Conservation (phyloP, 306 rosid species). For the Comarum palustre region DNA sequence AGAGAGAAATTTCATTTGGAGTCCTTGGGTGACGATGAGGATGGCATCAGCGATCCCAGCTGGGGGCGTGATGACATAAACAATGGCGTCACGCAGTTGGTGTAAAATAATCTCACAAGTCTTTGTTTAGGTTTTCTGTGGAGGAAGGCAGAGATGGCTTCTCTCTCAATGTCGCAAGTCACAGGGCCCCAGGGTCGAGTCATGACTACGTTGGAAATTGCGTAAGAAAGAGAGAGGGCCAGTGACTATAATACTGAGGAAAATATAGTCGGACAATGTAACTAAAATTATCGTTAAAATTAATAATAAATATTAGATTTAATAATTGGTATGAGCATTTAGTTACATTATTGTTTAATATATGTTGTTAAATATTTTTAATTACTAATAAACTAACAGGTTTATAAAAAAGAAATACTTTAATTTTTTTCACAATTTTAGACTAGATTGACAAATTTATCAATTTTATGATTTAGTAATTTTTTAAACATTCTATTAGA, state of each 20-base stretch:
- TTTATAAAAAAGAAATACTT: too few species aligned
- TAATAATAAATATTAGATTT: too few species aligned
- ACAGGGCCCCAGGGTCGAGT: background rate
- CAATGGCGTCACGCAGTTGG: conserved; percentile 34
- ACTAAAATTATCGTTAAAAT: too few species aligned
- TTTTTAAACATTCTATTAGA: too few species aligned
- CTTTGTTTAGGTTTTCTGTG: background rate
- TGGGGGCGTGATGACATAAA: conserved; percentile 44
- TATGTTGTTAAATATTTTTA: too few species aligned
- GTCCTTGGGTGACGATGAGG: conserved; percentile 47
- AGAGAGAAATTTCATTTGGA: conserved; percentile 19
- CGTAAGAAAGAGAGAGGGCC: background rate
- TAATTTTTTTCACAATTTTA: too few species aligned
- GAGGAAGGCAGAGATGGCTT: background rate
- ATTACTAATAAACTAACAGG: too few species aligned
- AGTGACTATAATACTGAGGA: background rate
- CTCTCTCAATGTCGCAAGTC: background rate
- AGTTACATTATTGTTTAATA: too few species aligned
- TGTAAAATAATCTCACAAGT: background rate
- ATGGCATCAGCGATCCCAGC: conserved; percentile 53
- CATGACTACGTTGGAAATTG: background rate
- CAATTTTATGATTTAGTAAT: too few species aligned
- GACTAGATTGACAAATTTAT: too few species aligned
- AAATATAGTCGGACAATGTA: too few species aligned
- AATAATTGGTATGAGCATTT: too few species aligned